Evolutionary conservation across 23 red algal genomes (phyloP), one percentile per base, ranked within the genome.

Genomic region (Cyanidiococcus yangmingshanensis): DNA sequence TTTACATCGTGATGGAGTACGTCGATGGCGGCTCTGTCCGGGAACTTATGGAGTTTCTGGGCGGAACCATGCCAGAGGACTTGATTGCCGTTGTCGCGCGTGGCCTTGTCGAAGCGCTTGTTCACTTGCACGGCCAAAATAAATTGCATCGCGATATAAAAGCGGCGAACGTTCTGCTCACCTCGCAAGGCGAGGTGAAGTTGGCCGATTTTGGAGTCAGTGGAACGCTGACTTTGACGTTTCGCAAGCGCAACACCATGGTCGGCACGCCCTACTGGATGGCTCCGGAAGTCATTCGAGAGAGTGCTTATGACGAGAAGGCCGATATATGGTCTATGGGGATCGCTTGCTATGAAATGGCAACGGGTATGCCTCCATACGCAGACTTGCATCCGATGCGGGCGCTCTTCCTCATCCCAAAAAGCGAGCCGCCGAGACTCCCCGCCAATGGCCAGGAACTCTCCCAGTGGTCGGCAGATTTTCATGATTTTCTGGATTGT

Each of bases 1-100:
- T 98, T 0, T 92, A 84, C 80, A 98, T 98, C 79, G 75, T 91
- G 12, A 98, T 98, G 94, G 94, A 98, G 82, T 98, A 87, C 75
- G 76, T 98, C 79, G 77, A 88, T 16, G 88, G 41, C 17, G 94
- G 94, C 58, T 91, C 87, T 30, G 76, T 98, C 54, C 85, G 85
- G 34, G 89, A 98, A 37, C 80, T 92, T 45, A 76, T 98, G 34
- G 84, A 91, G 59, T 26, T 27, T n/a, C 76, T 89, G 45, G 80
- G 83, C 38, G 78, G 78, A 35, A 74, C 81, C 18, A 41, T 98
- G 1, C 84, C 87, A 2, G 94, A 98, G 68, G 85, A 98, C 30
- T 57, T 80, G 16, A 77, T 87, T 7, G 94, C 94, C 35, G 80
- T 88, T 7, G 78, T 91, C 1, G 38, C 87, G 76, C 82, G 63